Conservation (phyloP, 176 grass and related monocot genomes). For the Eleusine coracana region DNA sequence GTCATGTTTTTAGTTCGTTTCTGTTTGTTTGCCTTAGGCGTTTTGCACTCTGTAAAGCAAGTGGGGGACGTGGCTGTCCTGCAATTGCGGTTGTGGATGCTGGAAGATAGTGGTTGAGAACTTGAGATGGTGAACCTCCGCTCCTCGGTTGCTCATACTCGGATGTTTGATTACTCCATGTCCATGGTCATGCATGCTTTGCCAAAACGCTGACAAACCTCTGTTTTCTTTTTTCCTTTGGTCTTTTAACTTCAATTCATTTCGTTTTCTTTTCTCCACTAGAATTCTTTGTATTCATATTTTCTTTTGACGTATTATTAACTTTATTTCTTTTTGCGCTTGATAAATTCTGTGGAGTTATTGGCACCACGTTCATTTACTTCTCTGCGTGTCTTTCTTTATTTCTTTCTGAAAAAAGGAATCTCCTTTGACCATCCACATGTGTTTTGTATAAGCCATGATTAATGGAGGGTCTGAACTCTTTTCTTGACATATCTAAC, state of each 20-base stretch:
- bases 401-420: background rate
- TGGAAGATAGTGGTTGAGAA: background rate
- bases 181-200: background rate
- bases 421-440: background rate
- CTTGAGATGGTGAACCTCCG: slow-evolving; percentile 37
- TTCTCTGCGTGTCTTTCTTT: background rate
- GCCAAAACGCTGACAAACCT: background rate
- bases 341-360: background rate
- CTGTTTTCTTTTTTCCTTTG: background rate
- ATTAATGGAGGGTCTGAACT: background rate
- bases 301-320: background rate
- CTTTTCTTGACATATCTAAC: background rate
- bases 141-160: background rate
- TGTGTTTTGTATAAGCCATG: background rate
- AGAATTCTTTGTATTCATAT: background rate
- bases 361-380: slow-evolving; percentile 27
- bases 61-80: slow-evolving; percentile 25
- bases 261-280: background rate
- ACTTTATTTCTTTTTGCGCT: background rate
- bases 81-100: slow-evolving; percentile 10
- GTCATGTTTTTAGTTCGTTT: background rate
- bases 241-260: background rate
- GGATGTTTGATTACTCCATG: background rate
- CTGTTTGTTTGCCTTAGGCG: slow-evolving; percentile 8
- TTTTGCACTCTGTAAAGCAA: slow-evolving; percentile 24